Evolutionary conservation across 2,329 filamentous ascomycete species (phyloP), one percentile per base, ranked within the genome.

Genomic region (Fusarium nisikadoi): DNA sequence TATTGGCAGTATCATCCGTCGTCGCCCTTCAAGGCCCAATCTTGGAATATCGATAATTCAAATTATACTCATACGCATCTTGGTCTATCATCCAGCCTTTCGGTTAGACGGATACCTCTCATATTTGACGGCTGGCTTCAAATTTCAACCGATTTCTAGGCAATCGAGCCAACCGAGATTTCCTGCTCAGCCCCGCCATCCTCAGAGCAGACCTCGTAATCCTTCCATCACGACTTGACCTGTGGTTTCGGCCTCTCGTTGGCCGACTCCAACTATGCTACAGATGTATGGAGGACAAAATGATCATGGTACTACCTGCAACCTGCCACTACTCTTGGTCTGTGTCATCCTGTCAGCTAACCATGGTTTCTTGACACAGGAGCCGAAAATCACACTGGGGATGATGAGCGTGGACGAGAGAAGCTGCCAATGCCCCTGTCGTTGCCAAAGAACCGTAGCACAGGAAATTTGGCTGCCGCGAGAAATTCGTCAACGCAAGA

Each of bases 401-500:
- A 82, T 62, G 78, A 79, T 63, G 78, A 81, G 77, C 82, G 82
- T 76, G 85, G 83, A 64, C 82, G 84, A 70, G 82, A 79, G 76
- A 84, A 84, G 77, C 83, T 87, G 68, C 76, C 82, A 60, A 81
- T 84, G 45, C 80, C 85, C 50, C 79, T 89, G 63, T 84, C 86
- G 68, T 82, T 91, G 62, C 89, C 89, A 63, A 91, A 91, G 81
- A 91, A 91, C 79, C 85, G 87, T 76, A 91, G 89, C 79, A 91
- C 89, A n/a, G 86, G 88, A 57, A 91, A 91, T 77, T 84, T 91
- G 66, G 81, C 84, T 64, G 79, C 86, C 71, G 79, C 83, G 71
- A 79, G 80, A 71, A 86, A 88, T 67, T 81, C 77, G n/a, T 58
- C 68, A 31, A 81, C 55, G 13, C 45, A 88, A 55, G 89, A 91